Evolutionary conservation across 306 rosid species (phyloP), one percentile per base, ranked within the genome.

Genomic region (Canavalia ensiformis): DNA sequence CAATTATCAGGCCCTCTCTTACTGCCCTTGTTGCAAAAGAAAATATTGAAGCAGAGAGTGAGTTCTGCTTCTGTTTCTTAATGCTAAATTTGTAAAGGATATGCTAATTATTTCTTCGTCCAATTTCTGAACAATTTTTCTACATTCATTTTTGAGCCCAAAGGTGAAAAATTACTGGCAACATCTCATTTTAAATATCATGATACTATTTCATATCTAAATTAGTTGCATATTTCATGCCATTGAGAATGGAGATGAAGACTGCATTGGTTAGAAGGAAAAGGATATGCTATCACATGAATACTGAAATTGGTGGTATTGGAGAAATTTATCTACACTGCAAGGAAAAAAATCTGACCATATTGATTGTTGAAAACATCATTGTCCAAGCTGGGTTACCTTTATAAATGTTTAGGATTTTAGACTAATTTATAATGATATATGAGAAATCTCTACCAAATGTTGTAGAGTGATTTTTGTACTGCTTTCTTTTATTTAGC

Each of bases 11-110:
- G 86, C 83, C 81, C 93, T 84, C 75, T 89, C 39, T 41, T 90
- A 77, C 59, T 95, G 77, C 95, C 97, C 5, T 58, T 92, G 81
- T 72, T 93, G 67, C 90, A 88, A 5, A 93, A 85, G 82, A 95
- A 91, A 90, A 73, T 91, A 77, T 75, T 91, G 89, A 93, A 95
- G 84, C 97, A 85, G 81, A 89, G 97, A 87, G 99, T 93, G 82
- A 84, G 97, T 86, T 52, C 67, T 71, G 60, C 49, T 69, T 57
- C 73, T 28, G 51, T 56, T 49, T 75, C 76, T 29, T 69, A 18
- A 59, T 33, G 30, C 63, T 35, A 31, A 54, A 13, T 66, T 67
- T 66, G 78, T 49, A 30, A 41, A 67, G 47, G 35, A 57, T 55
- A 74, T 75, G 49, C 52, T 47, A 45, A 55, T 30, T 56, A 44